Conservation (phyloP, 768 basidiomycete genomes). For the Paxillus involutus region DNA sequence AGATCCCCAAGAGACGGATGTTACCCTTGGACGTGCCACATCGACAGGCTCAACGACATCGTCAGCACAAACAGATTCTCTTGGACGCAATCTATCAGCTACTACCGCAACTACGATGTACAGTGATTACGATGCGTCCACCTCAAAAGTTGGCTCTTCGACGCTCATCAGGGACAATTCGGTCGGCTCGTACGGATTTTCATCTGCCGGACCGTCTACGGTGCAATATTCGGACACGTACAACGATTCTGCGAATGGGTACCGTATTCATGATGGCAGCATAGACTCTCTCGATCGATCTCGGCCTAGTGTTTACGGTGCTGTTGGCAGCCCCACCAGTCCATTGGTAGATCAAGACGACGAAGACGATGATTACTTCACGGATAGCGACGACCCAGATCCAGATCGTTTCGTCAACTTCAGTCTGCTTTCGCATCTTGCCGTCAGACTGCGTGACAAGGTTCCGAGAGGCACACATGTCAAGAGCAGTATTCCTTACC, state of each 20-base stretch:
- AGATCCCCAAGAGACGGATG: slow-evolving; percentile 18
- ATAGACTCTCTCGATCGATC: slow-evolving; percentile 27
- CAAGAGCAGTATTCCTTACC: no score
- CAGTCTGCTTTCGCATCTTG: no score
- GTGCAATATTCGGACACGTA: slow-evolving; percentile 15
- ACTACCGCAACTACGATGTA: slow-evolving; percentile 26
- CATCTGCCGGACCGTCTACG: slow-evolving; percentile 25
- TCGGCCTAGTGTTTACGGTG: no score
- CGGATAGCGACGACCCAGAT: no score
- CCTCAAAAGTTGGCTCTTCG: slow-evolving; percentile 15
- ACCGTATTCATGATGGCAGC: slow-evolving; percentile 16
- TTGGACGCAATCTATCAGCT: slow-evolving; percentile 25
- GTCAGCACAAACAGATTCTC: slow-evolving; percentile 22
- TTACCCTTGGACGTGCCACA: slow-evolving; percentile 23
- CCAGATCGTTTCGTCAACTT: no score
- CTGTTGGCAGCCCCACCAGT: no score
- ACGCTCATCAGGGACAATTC: slow-evolving; percentile 15
- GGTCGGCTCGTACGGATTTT: slow-evolving; percentile 13
- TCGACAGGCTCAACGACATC: slow-evolving; percentile 30
- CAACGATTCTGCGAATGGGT: slow-evolving; percentile 19
- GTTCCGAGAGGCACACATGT: no score
- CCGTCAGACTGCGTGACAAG: no score
- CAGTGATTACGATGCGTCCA: slow-evolving; percentile 14
- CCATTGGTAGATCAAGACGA: no score
- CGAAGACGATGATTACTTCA: no score